These are phyloP conservation scores for Claviceps humidiphila DNA, from an alignment of 2,329 filamentous ascomycete species.

Conservation along the genomic window DNA sequence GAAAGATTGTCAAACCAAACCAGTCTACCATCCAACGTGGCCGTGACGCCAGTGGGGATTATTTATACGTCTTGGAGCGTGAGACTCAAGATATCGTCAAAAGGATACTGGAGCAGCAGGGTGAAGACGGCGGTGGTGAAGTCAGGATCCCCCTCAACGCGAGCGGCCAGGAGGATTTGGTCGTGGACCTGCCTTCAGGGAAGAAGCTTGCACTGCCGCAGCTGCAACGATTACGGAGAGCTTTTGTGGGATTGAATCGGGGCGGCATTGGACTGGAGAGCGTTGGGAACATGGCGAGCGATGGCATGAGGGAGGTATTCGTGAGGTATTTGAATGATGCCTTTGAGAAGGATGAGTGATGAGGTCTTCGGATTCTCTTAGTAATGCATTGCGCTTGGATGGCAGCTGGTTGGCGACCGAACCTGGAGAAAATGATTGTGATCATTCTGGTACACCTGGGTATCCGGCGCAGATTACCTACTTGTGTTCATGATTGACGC, in stretches of 20 bases:
- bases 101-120: slow-evolving; percentile 54
- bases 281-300: slow-evolving; percentile 38
- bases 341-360: slow-evolving; percentile 41
- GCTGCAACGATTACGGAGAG: slow-evolving; percentile 62
- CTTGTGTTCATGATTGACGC: neutral
- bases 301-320: slow-evolving; percentile 48
- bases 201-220: slow-evolving; percentile 58
- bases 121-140: slow-evolving; percentile 52
- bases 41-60: slow-evolving; percentile 54
- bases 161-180: slow-evolving; percentile 31
- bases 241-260: slow-evolving; percentile 65
- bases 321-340: slow-evolving; percentile 53
- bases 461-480: neutral
- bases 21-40: slow-evolving; percentile 55
- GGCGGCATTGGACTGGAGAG: slow-evolving; percentile 49
- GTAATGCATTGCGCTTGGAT: neutral
- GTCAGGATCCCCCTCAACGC: slow-evolving; percentile 33
- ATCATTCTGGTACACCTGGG: too few species aligned
- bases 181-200: slow-evolving; percentile 48
- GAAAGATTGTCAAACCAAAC: slow-evolving; percentile 58
- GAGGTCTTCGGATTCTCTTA: neutral
- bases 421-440: too few species aligned
- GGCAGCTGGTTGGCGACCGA: neutral
- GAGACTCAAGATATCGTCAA: slow-evolving; percentile 66
- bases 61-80: slow-evolving; percentile 67